These are phyloP conservation scores for Trichoderma asperelloides DNA, from an alignment of 495 filamentous ascomycete species.

Conservation along the genomic window DNA sequence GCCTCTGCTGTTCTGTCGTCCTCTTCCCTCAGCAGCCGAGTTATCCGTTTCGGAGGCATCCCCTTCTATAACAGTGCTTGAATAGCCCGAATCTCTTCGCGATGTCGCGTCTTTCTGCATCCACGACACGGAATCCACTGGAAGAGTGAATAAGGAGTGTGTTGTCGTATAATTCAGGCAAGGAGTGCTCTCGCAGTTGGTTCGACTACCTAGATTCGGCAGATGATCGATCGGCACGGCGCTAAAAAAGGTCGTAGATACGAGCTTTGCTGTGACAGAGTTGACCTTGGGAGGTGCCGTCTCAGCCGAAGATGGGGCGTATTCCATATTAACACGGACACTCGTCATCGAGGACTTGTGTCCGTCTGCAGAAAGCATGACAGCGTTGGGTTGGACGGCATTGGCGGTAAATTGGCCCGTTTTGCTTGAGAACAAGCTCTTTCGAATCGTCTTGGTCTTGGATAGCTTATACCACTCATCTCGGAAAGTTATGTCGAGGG, in stretches of 20 bases:
- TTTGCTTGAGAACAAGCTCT: conserved; percentile 68
- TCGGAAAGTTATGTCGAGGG: conserved; percentile 52
- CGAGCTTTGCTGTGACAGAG: conserved; percentile 60
- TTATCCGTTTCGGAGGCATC: conserved; percentile 11
- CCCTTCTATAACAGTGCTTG: conserved; percentile 20
- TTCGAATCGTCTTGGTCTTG: conserved; percentile 68
- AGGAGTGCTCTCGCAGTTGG: conserved; percentile 32
- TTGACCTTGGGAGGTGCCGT: conserved; percentile 60
- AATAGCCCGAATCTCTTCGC: conserved; percentile 53
- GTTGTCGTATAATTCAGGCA: conserved; percentile 60
- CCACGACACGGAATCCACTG: conserved; percentile 61
- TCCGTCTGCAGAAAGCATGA: conserved; percentile 48
- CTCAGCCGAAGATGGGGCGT: conserved; percentile 53
- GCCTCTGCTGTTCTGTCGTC: not conserved
- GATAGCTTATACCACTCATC: conserved; percentile 58
- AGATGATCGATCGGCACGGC: conserved; percentile 31
- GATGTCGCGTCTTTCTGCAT: conserved; percentile 34
- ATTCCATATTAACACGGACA: conserved; percentile 61
- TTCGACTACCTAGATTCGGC: conserved; percentile 49
- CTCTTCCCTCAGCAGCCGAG: not conserved
- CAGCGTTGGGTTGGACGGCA: conserved; percentile 62
- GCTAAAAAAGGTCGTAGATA: conserved; percentile 65
- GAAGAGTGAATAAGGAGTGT: conserved; percentile 53
- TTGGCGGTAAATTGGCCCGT: conserved; percentile 63
- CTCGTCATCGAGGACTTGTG: conserved; percentile 42